Conservation (phyloP, 2,329 filamentous ascomycete species). For the Alternaria sp. region DNA sequence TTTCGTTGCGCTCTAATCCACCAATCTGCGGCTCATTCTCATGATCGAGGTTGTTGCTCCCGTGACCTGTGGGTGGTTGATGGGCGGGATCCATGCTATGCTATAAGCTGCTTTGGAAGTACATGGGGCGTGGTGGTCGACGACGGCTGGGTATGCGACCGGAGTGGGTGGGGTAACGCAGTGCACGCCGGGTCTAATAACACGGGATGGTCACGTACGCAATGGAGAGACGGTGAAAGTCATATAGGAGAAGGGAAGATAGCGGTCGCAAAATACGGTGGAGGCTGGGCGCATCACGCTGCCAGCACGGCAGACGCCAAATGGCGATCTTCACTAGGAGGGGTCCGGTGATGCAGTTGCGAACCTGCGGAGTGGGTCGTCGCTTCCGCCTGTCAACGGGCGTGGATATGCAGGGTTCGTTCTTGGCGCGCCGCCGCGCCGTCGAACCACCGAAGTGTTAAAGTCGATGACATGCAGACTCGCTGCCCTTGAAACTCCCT, state of each 20-base stretch:
- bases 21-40: constrained; percentile 10
- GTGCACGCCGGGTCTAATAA: not conserved
- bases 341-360: constrained; percentile 23
- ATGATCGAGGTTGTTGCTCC: constrained; percentile 15
- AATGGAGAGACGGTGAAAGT: not conserved
- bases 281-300: constrained; percentile 13
- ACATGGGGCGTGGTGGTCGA: constrained; percentile 13
- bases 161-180: constrained; percentile 8
- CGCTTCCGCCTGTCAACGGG: constrained; percentile 19
- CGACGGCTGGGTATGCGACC: not conserved
- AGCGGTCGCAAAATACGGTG: constrained; percentile 4
- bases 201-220: not conserved
- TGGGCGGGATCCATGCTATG: constrained; percentile 25
- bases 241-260: constrained; percentile 2
- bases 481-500: not conserved
- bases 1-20: constrained; percentile 14
- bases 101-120: constrained; percentile 4
- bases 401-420: constrained; percentile 15
- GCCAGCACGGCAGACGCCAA: constrained; percentile 13
- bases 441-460: constrained; percentile 18
- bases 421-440: constrained; percentile 8
- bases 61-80: constrained; percentile 21
- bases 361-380: constrained; percentile 14
- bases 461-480: constrained; percentile 12
- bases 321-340: constrained; percentile 16